Base-by-base conservation (phyloP, 352 stramenopile species). In the Phytophthora citrophthora region DNA sequence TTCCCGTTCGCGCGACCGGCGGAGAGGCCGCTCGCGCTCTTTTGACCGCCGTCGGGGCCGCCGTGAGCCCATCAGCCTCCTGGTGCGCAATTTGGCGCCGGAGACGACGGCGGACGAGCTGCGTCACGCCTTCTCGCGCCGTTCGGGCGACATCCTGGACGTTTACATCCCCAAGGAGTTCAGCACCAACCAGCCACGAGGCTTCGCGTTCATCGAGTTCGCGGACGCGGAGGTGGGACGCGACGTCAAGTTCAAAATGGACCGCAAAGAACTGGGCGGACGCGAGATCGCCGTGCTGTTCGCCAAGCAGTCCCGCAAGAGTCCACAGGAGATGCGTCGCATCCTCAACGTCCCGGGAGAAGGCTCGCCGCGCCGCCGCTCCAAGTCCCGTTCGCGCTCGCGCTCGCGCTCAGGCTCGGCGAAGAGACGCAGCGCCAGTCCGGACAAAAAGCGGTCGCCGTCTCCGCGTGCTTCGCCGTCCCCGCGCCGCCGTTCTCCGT, bases 181-280 rank as follows among this genome's bases (percentile, higher is more conserved):
- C 56, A 62, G 55, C 50, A 72, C 72, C 4, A 89, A 75, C 39
- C 78, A 85, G 23, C 80, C 78, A 2, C 68, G 86, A 26, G 89
- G 89, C 13, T 97, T 96, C 68, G 90, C 85, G 0, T 93, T 93
- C 64, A 88, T 93, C 23, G 85, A 93, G 76, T 91, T 93, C 57
- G 62, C 60, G 4, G 85, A 93, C 49, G 67, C 72, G 27, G 79
- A 70, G 18, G 77, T 90, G n/a, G 85, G 78, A 3, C 72, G 85
- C 11, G 81, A 90, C 26, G 67, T 90, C 34, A 93, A 93, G 74
- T 76, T 83, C 59, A 65, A 79, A 56, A 91, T 91, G 82, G 85
- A 93, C 54, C 82, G 85, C 48, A 79, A 77, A 43, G 75, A 72
- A 20, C 70, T 93, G 8, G 72, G 85, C 31, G 85, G 82, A 8